Conservation (phyloP, 2,329 filamentous ascomycete genomes). For the Colletotrichum sidae region DNA sequence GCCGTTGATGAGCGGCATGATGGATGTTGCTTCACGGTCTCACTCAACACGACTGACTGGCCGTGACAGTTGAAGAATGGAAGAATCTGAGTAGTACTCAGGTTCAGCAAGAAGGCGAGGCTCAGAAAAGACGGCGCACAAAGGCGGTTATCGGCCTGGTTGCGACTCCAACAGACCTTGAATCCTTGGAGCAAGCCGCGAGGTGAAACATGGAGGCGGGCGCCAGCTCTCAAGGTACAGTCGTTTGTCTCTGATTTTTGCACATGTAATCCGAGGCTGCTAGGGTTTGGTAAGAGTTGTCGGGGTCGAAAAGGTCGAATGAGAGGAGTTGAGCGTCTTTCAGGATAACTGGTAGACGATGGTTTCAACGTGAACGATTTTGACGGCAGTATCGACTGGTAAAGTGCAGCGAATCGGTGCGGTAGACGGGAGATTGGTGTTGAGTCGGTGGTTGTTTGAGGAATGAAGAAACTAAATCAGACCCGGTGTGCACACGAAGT, state of each 20-base stretch:
- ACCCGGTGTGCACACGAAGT: conserved; percentile 5
- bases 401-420: not conserved
- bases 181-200: conserved; percentile 30
- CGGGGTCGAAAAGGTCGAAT: too few species aligned
- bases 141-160: conserved; percentile 3
- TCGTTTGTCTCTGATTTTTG: not conserved
- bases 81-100: not conserved
- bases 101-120: not conserved
- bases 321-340: too few species aligned
- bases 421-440: conserved; percentile 8
- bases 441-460: conserved; percentile 17
- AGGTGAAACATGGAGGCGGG: conserved; percentile 37
- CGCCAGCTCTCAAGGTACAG: conserved; percentile 20
- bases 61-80: not conserved
- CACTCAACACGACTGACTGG: not conserved
- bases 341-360: too few species aligned
- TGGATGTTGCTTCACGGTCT: conserved; percentile 39
- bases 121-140: conserved; percentile 11
- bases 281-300: too few species aligned
- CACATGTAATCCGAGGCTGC: too few species aligned
- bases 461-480: conserved; percentile 4
- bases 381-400: conserved; percentile 7
- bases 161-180: conserved; percentile 27
- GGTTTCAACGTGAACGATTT: not conserved
- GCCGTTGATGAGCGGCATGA: conserved; percentile 77